phyloP scores from a whole-genome alignment of 176 grass and related monocot species.

The Eleusine indica region DNA sequence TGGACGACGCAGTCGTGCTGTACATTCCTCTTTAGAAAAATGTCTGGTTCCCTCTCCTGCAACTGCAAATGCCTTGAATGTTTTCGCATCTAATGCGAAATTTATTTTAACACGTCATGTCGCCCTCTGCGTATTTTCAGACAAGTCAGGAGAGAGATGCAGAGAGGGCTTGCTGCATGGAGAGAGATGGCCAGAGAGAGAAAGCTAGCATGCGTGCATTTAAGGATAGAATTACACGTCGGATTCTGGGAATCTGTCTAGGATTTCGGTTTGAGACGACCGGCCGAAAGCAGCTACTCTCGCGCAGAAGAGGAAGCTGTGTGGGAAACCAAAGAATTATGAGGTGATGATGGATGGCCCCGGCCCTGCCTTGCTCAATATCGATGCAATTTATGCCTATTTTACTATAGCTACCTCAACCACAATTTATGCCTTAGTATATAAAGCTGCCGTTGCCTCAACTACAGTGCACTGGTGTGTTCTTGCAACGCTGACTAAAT shows the following conservation, averaged over 20 bases:
- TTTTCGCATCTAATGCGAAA: neutral
- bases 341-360: constrained; percentile 42
- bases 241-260: constrained; percentile 54
- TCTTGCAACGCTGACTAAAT: constrained; percentile 45
- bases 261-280: constrained; percentile 24
- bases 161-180: neutral
- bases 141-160: neutral
- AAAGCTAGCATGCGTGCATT: constrained; percentile 12
- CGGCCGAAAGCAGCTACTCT: neutral
- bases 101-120: constrained; percentile 43
- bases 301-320: neutral
- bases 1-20: too few species aligned
- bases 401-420: neutral
- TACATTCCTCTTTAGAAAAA: constrained; percentile 36
- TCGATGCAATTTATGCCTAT: neutral
- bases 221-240: constrained; percentile 62
- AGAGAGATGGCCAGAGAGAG: neutral
- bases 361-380: neutral
- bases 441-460: neutral
- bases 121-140: constrained; percentile 5
- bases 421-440: too few species aligned
- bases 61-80: constrained; percentile 23
- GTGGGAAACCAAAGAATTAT: constrained; percentile 25
- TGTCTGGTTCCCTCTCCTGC: neutral
- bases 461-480: neutral